Evolutionary conservation across 169 alveolate species (phyloP), one percentile per base, ranked within the genome.

Genomic region (Perkinsus marinus): DNA sequence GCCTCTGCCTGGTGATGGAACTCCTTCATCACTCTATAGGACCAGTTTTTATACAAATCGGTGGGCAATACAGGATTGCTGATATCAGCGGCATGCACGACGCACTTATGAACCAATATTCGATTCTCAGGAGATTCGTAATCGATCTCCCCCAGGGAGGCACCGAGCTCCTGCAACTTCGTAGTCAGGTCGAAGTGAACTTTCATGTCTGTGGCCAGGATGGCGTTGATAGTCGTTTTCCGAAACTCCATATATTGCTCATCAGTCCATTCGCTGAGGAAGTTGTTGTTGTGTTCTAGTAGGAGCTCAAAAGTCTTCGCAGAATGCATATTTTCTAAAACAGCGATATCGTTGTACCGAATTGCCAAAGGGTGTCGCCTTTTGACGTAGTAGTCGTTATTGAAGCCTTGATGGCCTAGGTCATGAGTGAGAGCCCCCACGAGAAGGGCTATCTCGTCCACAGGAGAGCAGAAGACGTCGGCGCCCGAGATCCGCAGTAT

Each of bases 391-490:
- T 69, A 93, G 68, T 68, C 90, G 89, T 93, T 93, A 89, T 93
- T 93, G 43, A 91, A 68, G 39, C 94, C 94, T 7, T 93, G 94
- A 79, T 93, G 94, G 19, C 93, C 92, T 9, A 93, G 22, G 90
- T 93, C 94, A 43, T 93, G 94, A 6, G 91, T 91, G 30, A 93
- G 91, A 7, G 94, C 94, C 16, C 93, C 94, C 26, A 93, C 91
- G 26, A 91, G 90, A 68, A 93, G 43, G 26, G 91, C 92, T 26
- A 93, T 37, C 38, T 89, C 79, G 68, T 93, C 94, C 19, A 68
- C 89, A 26, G 92, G 92, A 5, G 90, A 89, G 43, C 90, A 93
- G 90, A 46, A 90, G 37, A 89, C 93, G 36, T 79, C 93, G 36
- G 91, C 92, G 22, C 90, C 92, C 10, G 92, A 90, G 34, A 91